Evolutionary conservation across 208 protist genomes (phyloP), one percentile per base, ranked within the genome.

Genomic region (Strigomonas galati): DNA sequence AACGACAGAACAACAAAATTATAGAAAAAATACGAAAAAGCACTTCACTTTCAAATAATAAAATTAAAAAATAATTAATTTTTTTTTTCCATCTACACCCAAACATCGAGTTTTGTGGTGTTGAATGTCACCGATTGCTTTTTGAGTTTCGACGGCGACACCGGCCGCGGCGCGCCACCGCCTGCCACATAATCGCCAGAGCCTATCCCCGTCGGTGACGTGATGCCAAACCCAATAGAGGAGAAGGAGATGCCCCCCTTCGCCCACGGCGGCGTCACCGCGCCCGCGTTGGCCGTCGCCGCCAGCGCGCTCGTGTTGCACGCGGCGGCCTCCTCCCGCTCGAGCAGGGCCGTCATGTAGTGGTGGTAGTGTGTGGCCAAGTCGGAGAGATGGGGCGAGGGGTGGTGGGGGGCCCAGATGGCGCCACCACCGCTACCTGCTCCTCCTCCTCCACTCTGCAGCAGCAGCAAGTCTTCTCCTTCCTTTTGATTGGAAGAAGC

Each of bases 41-140:
- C 43, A 49, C 43, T 49, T n/a, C 14, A 49, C 43, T 49, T 49
- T 19, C 14, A 19, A 19, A 9, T 7, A 44, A 69, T 2, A 61
- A 62, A 62, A 61, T 35, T 55, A 30, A 57, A 35, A 60, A 30
- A 35, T 21, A 23, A 55, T 30, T 55, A 49, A 49, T 49, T n/a
- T 49, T n/a, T 49, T 28, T 56, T 56, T 35, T 7, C 32, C 10
- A 49, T 14, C 26, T 28, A 69, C 17, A 23, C 58, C 65, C 65
- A 69, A 2, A 69, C 44, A 46, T 69, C 65, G 9, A 62, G 40
- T 40, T 69, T 69, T 2, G 51, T 49, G n/a, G 65, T 69, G 31
- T 62, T 69, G 30, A 69, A 69, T 3, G 52, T 59, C 7, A 69
- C 65, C 4, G 53, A 49, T 5, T 28, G 65, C 6, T 44, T 35